Base-by-base conservation (phyloP, 306 rosid species). In the Trichosanthes truncata region DNA sequence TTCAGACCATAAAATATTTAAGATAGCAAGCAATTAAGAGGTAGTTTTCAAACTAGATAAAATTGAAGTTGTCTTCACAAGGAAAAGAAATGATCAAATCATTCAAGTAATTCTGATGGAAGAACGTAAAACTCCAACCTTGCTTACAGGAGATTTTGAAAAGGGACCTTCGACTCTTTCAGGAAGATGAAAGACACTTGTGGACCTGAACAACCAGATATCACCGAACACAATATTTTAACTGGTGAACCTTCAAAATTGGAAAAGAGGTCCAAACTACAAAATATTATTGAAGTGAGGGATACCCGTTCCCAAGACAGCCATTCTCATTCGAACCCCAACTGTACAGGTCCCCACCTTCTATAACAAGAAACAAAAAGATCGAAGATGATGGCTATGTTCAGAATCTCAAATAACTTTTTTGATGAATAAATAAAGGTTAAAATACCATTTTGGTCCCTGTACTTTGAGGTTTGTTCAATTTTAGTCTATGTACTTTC, bases 251-350 rank as follows among this genome's bases (percentile, higher is more conserved):
- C 77, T 26, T 25, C 56, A 25, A 31, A 49, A 17, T 29, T 25
- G 18, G 41, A 74, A 43, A 23, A 84, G 40, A 25, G 26, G 25
- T 46, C 15, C 12, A 84, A 33, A 57, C 41, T 81, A 61, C 60
- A 80, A 76, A 65, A 35, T 12, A 10, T 43, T 81, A 78, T 78
- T 9, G 35, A 78, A 56, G 85, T 12, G 82, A 75, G 78, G 51
- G 1, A 78, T 92, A 94, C 98, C 97, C 93, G 25, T 87, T 87
- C 51, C 98, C 98, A 80, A 94, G 98, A 83, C 98, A 92, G 69
- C 98, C 98, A 81, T 94, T 94, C 85, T 94, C 98, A 87, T 94
- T 94, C 84, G 98, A 91, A 63, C 98, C 98, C 98, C 98, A 94
- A 77, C 95, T 89, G 81, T 92, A 92, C 79, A 94, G 88, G 79